Percentiles rank a stretch among this genome's conserved stretches.
phyloP scores from a whole-genome alignment of 345 rosid genomes.

The Jatropha curcas region DNA sequence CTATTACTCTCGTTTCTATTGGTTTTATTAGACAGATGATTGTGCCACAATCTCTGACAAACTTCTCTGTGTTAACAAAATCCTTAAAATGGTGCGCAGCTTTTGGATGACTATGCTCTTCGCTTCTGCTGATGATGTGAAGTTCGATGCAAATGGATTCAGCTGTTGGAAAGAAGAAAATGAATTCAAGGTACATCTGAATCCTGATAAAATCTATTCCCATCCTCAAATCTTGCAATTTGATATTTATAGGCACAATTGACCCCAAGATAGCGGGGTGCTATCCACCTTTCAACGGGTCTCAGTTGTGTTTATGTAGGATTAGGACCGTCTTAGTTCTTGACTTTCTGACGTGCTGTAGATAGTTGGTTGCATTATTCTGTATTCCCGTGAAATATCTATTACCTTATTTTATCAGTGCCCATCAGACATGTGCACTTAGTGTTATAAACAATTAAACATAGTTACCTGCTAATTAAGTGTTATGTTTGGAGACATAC shows the following conservation, averaged over 20 bases:
- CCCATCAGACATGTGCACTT: not conserved
- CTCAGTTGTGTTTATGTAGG: not conserved
- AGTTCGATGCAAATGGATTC: not conserved
- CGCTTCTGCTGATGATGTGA: not conserved
- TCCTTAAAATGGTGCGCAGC: not conserved
- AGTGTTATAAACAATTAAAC: no score
- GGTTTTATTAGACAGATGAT: not conserved
- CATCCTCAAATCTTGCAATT: not conserved
- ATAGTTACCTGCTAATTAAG: no score
- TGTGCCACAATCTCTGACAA: not conserved
- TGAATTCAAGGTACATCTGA: constrained; percentile 1
- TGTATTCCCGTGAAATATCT: not conserved
- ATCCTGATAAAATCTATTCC: not conserved
- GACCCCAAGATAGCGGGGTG: not conserved
- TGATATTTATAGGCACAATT: not conserved
- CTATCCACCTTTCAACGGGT: constrained; percentile 13
- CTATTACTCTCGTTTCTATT: no score
- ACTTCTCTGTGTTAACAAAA: not conserved
- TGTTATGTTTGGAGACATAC: no score
- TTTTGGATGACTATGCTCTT: constrained; percentile 3
- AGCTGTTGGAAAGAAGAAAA: not conserved
- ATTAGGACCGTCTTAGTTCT: not conserved
- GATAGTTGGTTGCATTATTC: constrained; percentile 2
- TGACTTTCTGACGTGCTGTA: constrained; percentile 5
- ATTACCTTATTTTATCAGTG: not conserved